Conservation (phyloP, 306 rosid genomes). For the Ziziphus jujuba region DNA sequence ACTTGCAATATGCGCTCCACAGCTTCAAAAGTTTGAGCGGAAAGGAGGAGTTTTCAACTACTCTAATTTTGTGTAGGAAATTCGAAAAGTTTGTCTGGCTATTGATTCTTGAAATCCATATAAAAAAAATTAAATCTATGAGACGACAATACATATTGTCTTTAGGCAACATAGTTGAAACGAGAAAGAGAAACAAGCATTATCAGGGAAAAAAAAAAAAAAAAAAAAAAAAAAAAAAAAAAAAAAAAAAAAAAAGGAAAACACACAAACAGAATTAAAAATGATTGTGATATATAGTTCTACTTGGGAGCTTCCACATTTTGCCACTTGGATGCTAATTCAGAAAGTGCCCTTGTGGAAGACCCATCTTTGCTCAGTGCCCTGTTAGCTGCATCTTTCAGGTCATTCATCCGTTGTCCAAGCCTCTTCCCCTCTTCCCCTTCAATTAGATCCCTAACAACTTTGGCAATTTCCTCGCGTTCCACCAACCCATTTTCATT, state of each 20-base stretch:
- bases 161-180: no score
- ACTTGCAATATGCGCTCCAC: no score
- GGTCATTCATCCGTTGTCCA: conserved; percentile 17
- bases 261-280: background rate
- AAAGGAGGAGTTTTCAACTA: no score
- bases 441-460: conserved; percentile 28
- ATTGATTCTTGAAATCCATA: no score
- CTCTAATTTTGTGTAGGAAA: no score
- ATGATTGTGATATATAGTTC: background rate
- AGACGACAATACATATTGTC: no score
- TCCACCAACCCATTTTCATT: conserved; percentile 20
- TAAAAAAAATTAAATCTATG: no score
- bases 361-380: conserved; percentile 40
- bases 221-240: background rate
- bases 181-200: no score
- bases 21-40: no score
- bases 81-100: no score
- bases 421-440: conserved; percentile 37
- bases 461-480: conserved; percentile 31
- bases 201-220: no score
- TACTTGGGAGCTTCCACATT: background rate
- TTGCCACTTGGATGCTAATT: conserved; percentile 36
- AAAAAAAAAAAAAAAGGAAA: no score
- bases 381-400: conserved; percentile 24
- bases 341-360: conserved; percentile 30